A percentile compares a stretch with the other conserved stretches of the same genome.
Conservation (phyloP, 768 basidiomycete genomes). For the Fomitopsis serialis region DNA sequence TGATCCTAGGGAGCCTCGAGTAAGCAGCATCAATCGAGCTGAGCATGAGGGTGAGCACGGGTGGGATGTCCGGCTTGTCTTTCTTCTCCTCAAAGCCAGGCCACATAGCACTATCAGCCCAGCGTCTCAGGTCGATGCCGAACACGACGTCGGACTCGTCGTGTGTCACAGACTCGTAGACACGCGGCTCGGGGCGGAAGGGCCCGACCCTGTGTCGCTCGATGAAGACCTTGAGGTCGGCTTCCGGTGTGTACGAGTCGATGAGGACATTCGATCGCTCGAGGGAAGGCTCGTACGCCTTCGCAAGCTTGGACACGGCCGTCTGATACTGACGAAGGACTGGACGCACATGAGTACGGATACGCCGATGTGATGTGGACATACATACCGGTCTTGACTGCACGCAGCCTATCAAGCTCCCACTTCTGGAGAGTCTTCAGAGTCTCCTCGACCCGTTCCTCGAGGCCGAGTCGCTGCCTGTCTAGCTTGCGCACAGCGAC, state of each 20-base stretch:
- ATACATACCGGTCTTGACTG: conserved; percentile 72
- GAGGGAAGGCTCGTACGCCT: conserved; percentile 55
- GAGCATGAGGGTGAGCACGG: conserved; percentile 66
- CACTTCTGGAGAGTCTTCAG: conserved; percentile 77
- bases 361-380: neutral
- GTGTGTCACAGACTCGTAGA: conserved; percentile 83
- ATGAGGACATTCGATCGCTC: conserved; percentile 73
- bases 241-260: conserved; percentile 83
- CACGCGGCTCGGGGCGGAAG: conserved; percentile 79
- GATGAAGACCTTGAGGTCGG: conserved; percentile 80
- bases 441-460: conserved; percentile 81
- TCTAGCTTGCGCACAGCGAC: conserved; percentile 79
- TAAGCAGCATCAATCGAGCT: conserved; percentile 61
- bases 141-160: conserved; percentile 84
- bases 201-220: conserved; percentile 92
- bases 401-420: conserved; percentile 79
- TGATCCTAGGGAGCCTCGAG: conserved; percentile 51
- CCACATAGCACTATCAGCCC: conserved; percentile 81
- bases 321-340: conserved; percentile 86
- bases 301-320: conserved; percentile 67
- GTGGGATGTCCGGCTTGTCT: conserved; percentile 62
- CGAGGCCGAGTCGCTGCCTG: conserved; percentile 76
- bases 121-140: conserved; percentile 86
- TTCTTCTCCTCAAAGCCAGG: conserved; percentile 45
- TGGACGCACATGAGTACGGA: conserved; percentile 19